These are phyloP conservation scores for Podospora sp. DNA, from an alignment of 495 filamentous ascomycete species.

Conservation along the genomic window DNA sequence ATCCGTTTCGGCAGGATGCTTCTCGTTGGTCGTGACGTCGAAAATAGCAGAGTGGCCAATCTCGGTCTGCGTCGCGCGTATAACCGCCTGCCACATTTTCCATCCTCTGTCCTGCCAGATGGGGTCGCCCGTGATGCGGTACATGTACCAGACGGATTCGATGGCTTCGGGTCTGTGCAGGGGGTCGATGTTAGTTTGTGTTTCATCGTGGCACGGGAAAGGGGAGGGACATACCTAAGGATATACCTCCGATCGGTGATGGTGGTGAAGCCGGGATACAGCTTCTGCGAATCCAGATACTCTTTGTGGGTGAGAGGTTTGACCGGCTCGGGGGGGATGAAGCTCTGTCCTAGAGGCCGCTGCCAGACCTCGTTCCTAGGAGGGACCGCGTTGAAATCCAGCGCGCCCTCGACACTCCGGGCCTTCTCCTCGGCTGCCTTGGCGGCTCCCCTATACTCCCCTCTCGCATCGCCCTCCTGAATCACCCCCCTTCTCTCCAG, in stretches of 20 bases:
- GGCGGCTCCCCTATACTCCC: background rate
- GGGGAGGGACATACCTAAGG: slow-evolving; percentile 59
- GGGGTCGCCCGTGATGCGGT: slow-evolving; percentile 80
- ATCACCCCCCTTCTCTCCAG: slow-evolving; percentile 8
- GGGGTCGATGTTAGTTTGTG: slow-evolving; percentile 27
- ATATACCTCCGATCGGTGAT: slow-evolving; percentile 69
- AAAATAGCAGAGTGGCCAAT: slow-evolving; percentile 72
- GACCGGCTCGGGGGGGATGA: slow-evolving; percentile 32
- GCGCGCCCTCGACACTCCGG: slow-evolving; percentile 18
- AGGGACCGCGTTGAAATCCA: slow-evolving; percentile 26
- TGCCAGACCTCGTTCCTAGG: slow-evolving; percentile 18
- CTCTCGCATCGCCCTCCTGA: background rate
- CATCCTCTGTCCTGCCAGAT: slow-evolving; percentile 85
- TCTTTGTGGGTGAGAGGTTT: slow-evolving; percentile 63
- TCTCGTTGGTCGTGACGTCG: slow-evolving; percentile 56
- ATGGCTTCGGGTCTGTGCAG: slow-evolving; percentile 83
- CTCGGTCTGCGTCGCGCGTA: slow-evolving; percentile 64
- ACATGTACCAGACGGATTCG: slow-evolving; percentile 95
- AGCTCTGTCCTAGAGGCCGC: slow-evolving; percentile 27
- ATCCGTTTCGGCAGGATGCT: slow-evolving; percentile 36
- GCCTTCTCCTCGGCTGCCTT: slow-evolving; percentile 17
- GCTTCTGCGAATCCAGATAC: slow-evolving; percentile 56
- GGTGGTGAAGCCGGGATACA: slow-evolving; percentile 67
- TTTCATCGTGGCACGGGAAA: background rate
- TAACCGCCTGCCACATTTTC: slow-evolving; percentile 83